Percentiles rank a stretch among this genome's conserved stretches.
Conservation (phyloP, 768 basidiomycete species). For the Leccinellum luteum region DNA sequence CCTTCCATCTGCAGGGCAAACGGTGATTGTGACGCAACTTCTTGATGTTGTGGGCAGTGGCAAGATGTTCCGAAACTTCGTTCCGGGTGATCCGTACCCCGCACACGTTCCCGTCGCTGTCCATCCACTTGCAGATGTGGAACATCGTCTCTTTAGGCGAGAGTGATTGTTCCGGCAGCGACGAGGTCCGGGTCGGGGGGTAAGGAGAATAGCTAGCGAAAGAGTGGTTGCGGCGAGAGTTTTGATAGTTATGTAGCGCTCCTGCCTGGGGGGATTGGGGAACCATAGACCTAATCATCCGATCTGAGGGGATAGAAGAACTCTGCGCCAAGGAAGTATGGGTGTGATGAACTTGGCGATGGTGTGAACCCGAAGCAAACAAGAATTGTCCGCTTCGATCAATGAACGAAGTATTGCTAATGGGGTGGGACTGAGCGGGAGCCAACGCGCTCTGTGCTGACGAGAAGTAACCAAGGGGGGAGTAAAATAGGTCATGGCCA, state of each 20-base stretch:
- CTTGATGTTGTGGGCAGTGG: background rate
- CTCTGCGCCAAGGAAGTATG: background rate
- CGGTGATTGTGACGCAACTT: rapidly evolving
- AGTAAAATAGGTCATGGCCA: background rate
- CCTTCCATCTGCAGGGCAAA: constrained; percentile 6
- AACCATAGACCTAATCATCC: background rate
- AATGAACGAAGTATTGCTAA: background rate
- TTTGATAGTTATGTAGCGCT: background rate
- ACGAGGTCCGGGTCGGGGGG: background rate
- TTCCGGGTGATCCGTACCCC: background rate
- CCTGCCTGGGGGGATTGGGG: no score
- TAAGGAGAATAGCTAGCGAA: background rate
- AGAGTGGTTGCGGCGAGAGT: background rate
- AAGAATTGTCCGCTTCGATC: background rate
- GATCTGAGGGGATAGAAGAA: background rate
- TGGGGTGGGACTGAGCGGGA: background rate
- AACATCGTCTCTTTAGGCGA: background rate
- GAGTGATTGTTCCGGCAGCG: background rate
- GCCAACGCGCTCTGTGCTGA: background rate
- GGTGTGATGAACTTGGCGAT: background rate
- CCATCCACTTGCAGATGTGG: constrained; percentile 9
- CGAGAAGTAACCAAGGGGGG: background rate
- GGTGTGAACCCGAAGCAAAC: background rate
- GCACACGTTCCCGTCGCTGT: constrained; percentile 1
- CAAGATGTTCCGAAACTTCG: constrained; percentile 9